These are phyloP conservation scores for Nemania serpens DNA, from an alignment of 2,329 filamentous ascomycete species.

Conservation along the genomic window DNA sequence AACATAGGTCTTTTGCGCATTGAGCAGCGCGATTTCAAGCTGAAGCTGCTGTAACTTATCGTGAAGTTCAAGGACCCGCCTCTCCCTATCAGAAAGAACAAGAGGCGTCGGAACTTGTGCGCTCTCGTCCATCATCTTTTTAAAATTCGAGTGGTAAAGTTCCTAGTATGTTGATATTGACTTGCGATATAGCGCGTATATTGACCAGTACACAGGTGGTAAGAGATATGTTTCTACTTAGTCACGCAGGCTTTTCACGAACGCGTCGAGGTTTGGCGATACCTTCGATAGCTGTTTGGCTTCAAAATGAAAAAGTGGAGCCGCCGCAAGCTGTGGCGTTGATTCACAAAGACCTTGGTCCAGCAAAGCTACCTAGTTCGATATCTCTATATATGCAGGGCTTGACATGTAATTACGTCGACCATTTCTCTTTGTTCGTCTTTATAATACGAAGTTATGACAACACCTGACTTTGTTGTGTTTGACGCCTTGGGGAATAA, in stretches of 20 bases:
- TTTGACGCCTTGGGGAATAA: no score
- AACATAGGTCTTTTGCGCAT: constrained; percentile 49
- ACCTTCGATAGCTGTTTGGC: background rate
- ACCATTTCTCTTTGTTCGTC: no score
- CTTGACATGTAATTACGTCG: background rate
- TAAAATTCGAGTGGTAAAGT: background rate
- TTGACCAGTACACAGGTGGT: background rate
- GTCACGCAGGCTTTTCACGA: background rate
- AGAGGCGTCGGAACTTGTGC: constrained; percentile 46
- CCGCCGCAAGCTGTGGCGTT: constrained; percentile 9
- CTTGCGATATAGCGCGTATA: background rate
- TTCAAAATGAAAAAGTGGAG: constrained; percentile 6
- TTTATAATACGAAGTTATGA: no score
- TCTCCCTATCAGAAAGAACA: constrained; percentile 68
- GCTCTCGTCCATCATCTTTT: constrained; percentile 36
- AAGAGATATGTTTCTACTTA: no score
- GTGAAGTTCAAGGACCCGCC: constrained; percentile 69
- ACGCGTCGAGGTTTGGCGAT: constrained; percentile 1
- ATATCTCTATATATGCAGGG: background rate
- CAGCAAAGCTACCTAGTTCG: background rate
- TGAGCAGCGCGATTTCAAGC: constrained; percentile 71
- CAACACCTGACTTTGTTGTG: no score
- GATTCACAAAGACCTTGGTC: background rate
- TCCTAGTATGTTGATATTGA: background rate
- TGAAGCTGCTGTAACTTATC: constrained; percentile 73